phyloP scores from a whole-genome alignment of 176 grass and related monocot species.

The Oryza nivara region DNA sequence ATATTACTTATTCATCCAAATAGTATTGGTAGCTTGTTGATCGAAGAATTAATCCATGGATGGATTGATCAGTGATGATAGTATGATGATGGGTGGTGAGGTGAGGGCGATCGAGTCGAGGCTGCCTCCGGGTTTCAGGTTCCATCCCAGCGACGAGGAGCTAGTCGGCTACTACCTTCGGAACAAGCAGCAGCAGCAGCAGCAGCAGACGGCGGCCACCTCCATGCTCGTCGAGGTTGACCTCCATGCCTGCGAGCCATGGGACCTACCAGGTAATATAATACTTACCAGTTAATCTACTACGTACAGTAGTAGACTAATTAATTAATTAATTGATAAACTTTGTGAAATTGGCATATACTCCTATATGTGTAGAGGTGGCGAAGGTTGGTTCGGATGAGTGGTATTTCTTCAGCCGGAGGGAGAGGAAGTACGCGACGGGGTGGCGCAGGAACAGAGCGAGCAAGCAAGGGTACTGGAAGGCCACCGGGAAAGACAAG shows the following conservation, averaged over 20 bases:
- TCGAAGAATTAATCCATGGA: neutral
- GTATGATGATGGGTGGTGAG: conserved; percentile 1
- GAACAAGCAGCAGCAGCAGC: conserved; percentile 37
- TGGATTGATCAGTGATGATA: neutral
- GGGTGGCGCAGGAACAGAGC: conserved; percentile 46
- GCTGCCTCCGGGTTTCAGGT: conserved; percentile 55
- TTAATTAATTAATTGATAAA: no score
- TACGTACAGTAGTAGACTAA: no score
- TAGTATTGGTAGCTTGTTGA: no score
- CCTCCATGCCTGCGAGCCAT: conserved; percentile 55
- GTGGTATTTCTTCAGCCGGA: conserved; percentile 60
- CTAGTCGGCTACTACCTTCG: conserved; percentile 51
- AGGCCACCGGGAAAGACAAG: conserved; percentile 52
- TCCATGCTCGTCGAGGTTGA: conserved; percentile 54
- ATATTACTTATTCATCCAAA: no score
- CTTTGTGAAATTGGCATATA: no score
- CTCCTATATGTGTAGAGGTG: neutral
- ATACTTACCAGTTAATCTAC: no score
- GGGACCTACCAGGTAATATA: conserved; percentile 39
- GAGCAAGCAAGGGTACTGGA: conserved; percentile 54
- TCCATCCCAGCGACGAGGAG: conserved; percentile 57
- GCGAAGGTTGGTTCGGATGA: conserved; percentile 40
- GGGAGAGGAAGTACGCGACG: conserved; percentile 46
- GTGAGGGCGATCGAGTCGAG: conserved; percentile 51
- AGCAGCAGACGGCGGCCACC: neutral